Base-by-base conservation (phyloP, 73 alveolate genomes). In the Paramecium caudatum region DNA sequence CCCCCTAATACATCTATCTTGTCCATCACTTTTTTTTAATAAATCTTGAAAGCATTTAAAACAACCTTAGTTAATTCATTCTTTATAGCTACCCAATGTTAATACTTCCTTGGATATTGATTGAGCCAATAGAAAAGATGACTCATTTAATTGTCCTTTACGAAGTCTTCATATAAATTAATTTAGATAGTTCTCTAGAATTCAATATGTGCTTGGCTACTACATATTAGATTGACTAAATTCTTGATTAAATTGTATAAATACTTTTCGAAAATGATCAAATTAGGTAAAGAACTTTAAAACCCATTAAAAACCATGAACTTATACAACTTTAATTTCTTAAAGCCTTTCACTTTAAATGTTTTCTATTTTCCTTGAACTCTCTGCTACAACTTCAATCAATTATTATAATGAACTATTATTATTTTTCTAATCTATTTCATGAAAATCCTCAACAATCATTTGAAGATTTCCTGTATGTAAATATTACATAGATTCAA, bases 391-490 rank as follows among this genome's bases (percentile, higher is more conserved):
- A 27, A 55, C 80, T 55, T 55, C 80, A 9, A 55, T 55, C 46
- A 55, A 55, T 55, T 55, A 23, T 55, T 55, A 23, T 55, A 55
- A 55, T 17, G 80, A 55, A 55, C 80, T 55, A 55, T 55, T 55
- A 10, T 55, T 55, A 8, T 55, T 55, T 25, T 55, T 55, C 23
- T 19, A 10, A 23, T 55, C 80, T 19, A 55, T 55, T 55, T 55
- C 80, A 55, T 55, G 23, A 55, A 55, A 55, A 55, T 55, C 80
- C 7, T 55, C 80, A 19, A 55, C n/a, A 55, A 55, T 55, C 80
- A 55, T 55, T 27, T 55, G 30, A 0, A 55, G 17, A 23, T 55
- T 55, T 55, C 80, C 80, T 27, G 80, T 27, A 55, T 55, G 80
- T 12, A 55, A 55, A 55, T 55, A 55, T 55, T 55, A 21, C 80